phyloP scores from a whole-genome alignment of 371 early-diverging fungal genomes.

The Coemansia sp. region DNA sequence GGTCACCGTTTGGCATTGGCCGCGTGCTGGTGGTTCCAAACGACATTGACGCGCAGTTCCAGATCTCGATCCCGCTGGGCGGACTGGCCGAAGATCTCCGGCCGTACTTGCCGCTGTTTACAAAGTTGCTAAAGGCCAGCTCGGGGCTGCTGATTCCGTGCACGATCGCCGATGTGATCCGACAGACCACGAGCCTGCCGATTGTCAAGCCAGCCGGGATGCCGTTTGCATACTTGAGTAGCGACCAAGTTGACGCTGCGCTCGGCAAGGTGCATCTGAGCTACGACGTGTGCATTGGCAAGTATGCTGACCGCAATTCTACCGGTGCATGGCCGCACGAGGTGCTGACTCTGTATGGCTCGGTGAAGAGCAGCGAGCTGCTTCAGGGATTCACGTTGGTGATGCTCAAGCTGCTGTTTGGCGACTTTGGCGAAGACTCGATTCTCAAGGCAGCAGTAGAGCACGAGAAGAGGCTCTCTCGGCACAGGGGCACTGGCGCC shows the following conservation, averaged over 20 bases:
- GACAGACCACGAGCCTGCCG: constrained; percentile 17
- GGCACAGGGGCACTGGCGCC: constrained; percentile 14
- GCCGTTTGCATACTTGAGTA: constrained; percentile 34
- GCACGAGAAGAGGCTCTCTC: constrained; percentile 11
- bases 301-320: constrained; percentile 5
- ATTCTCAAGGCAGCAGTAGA: constrained; percentile 18
- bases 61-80: constrained; percentile 38
- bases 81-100: constrained; percentile 30
- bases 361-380: constrained; percentile 14
- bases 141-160: constrained; percentile 32
- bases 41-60: constrained; percentile 24
- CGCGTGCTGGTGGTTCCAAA: constrained; percentile 24
- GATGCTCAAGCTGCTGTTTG: constrained; percentile 42
- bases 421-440: constrained; percentile 45
- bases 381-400: constrained; percentile 25
- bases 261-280: constrained; percentile 12
- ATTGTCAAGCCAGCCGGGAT: constrained; percentile 24
- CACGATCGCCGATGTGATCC: constrained; percentile 8
- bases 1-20: constrained; percentile 37
- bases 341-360: constrained; percentile 42
- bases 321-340: constrained; percentile 39
- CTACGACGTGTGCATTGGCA: constrained; percentile 33
- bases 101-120: constrained; percentile 39
- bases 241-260: constrained; percentile 29
- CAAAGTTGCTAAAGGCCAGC: constrained; percentile 15